Evolutionary conservation across 2,329 filamentous ascomycete species (phyloP).

Genomic region (Paecilomyces formosus): DNA sequence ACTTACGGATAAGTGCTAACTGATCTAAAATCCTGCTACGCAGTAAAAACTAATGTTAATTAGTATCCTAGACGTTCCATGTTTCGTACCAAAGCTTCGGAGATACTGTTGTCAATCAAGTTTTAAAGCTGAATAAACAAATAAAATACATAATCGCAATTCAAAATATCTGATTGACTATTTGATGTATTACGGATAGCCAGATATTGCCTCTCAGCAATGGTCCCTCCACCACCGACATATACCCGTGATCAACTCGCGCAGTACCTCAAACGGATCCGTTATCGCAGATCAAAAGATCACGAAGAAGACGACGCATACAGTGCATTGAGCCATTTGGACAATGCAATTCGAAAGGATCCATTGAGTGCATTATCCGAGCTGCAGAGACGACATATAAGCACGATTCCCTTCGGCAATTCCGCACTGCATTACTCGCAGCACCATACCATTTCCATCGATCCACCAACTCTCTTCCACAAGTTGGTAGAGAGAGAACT

Average conservation of each 20-base stretch:
- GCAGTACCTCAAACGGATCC: conserved; percentile 26
- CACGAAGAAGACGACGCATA: conserved; percentile 12
- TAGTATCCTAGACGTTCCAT: neutral
- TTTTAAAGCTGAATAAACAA: neutral
- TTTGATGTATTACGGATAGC: neutral
- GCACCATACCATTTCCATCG: conserved; percentile 42
- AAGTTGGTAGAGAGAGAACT: conserved; percentile 46
- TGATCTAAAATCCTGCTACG: neutral
- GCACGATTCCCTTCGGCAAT: conserved; percentile 50
- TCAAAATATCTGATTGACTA: neutral
- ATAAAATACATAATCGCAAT: neutral
- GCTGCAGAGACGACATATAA: conserved; percentile 39
- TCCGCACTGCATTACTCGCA: conserved; percentile 48
- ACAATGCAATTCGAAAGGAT: conserved; percentile 18
- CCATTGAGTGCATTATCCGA: conserved; percentile 22
- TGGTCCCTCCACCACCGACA: conserved; percentile 13
- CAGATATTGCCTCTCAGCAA: neutral
- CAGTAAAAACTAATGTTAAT: no score
- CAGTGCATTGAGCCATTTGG: conserved; percentile 11
- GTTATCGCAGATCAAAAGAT: conserved; percentile 12
- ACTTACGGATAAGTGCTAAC: neutral
- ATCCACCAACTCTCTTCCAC: conserved; percentile 43
- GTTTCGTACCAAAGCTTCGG: neutral
- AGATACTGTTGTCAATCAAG: neutral
- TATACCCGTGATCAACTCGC: conserved; percentile 30